Evolutionary conservation across 2,329 filamentous ascomycete species (phyloP).

Genomic region (Pleomassaria siparia): DNA sequence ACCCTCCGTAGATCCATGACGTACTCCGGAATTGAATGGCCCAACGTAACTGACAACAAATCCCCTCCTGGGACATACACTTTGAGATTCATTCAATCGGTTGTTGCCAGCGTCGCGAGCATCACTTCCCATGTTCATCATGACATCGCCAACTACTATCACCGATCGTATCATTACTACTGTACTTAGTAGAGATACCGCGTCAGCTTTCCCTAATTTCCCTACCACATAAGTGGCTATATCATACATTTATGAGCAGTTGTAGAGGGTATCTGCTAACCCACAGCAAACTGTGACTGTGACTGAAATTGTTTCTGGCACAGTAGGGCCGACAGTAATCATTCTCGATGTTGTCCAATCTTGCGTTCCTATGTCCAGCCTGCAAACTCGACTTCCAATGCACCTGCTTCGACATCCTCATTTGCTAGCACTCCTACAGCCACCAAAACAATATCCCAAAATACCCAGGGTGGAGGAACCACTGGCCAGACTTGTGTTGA

Average conservation of each 20-base stretch:
- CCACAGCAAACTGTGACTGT: slow-evolving; percentile 9
- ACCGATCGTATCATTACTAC: slow-evolving; percentile 11
- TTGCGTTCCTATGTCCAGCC: neutral
- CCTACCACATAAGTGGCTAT: slow-evolving; percentile 11
- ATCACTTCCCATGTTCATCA: slow-evolving; percentile 17
- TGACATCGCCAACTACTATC: slow-evolving; percentile 13
- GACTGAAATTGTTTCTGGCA: slow-evolving; percentile 3
- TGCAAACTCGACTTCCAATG: neutral
- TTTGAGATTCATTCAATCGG: slow-evolving; percentile 16
- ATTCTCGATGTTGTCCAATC: slow-evolving; percentile 1
- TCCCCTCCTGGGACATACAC: slow-evolving; percentile 20
- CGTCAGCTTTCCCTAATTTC: slow-evolving; percentile 4
- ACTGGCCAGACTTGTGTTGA: slow-evolving; percentile 44
- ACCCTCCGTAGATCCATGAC: slow-evolving; percentile 13
- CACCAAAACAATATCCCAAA: slow-evolving; percentile 16
- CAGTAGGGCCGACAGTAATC: neutral
- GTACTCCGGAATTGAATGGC: slow-evolving; percentile 17
- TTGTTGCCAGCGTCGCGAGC: slow-evolving; percentile 8
- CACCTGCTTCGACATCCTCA: slow-evolving; percentile 1
- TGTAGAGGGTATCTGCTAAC: neutral
- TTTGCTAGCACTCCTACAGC: slow-evolving; percentile 4
- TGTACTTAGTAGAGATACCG: slow-evolving; percentile 7
- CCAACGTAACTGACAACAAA: slow-evolving; percentile 14
- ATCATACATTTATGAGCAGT: too few species aligned
- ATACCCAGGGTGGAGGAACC: slow-evolving; percentile 45